A percentile compares a stretch with the other conserved stretches of the same genome.
Evolutionary conservation across 2,329 filamentous ascomycete species (phyloP).

Genomic region (Diaporthe aspalathi): DNA sequence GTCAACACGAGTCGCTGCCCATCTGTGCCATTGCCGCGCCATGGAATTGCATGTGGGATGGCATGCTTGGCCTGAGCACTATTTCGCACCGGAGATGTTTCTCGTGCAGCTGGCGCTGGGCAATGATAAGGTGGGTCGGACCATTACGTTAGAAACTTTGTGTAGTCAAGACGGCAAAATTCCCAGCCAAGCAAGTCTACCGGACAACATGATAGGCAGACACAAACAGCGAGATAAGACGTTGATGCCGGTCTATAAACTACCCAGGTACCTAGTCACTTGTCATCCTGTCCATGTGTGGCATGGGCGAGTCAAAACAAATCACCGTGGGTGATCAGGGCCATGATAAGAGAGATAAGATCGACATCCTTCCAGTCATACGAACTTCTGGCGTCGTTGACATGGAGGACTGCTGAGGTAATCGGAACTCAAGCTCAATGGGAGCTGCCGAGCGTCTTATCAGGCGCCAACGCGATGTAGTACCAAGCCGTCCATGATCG

Average conservation of each 20-base stretch:
- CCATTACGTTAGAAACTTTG: background rate
- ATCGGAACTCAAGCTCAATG: background rate
- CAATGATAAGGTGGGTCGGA: background rate
- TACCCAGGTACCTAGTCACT: background rate
- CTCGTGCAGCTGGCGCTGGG: background rate
- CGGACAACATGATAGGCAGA: background rate
- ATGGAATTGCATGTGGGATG: conserved; percentile 1
- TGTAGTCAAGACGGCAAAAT: background rate
- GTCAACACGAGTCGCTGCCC: background rate
- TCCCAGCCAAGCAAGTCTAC: background rate
- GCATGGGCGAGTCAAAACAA: background rate
- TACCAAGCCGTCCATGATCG: background rate
- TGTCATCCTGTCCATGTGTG: background rate
- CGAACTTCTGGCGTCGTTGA: background rate
- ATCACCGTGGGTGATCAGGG: background rate
- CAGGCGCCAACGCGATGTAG: background rate
- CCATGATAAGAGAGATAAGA: conserved; percentile 7
- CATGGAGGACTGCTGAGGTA: background rate
- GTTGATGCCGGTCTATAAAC: background rate
- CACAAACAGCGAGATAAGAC: background rate
- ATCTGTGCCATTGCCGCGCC: background rate
- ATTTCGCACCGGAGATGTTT: background rate
- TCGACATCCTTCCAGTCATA: background rate
- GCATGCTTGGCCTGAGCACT: background rate
- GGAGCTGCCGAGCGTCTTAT: background rate